Evolutionary conservation across 495 filamentous ascomycete genomes (phyloP).

Genomic region (Aspergillus affinis): DNA sequence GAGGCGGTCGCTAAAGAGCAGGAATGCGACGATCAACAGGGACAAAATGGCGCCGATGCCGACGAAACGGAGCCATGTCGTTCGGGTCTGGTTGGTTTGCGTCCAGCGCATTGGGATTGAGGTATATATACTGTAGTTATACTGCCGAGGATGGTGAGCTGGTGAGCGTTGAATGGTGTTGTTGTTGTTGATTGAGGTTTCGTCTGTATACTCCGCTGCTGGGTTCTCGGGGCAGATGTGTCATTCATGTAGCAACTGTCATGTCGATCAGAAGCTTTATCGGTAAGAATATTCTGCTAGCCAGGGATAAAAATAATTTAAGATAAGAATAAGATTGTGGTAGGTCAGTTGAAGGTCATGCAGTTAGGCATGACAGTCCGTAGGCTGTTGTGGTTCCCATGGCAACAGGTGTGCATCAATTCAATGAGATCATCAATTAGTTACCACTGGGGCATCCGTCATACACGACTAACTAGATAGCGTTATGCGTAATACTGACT

Average conservation of each 20-base stretch:
- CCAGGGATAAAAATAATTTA: not conserved
- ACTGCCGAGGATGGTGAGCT: not conserved
- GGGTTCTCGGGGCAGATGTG: not conserved
- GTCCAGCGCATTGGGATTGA: constrained; percentile 9
- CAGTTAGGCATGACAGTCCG: not conserved
- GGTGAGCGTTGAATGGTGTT: not conserved
- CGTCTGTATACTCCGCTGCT: not conserved
- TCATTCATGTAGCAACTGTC: not conserved
- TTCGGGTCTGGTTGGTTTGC: constrained; percentile 17
- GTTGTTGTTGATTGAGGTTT: not conserved
- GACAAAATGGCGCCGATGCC: constrained; percentile 32
- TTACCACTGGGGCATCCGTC: not conserved
- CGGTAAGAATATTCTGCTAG: not conserved
- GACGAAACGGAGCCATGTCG: constrained; percentile 34
- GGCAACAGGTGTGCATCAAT: constrained; percentile 10
- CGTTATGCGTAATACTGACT: not conserved
- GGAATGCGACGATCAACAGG: constrained; percentile 32
- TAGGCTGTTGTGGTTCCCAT: constrained; percentile 11
- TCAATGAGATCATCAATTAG: not conserved
- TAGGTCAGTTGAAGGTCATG: not conserved
- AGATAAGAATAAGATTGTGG: not conserved
- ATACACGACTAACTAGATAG: not conserved
- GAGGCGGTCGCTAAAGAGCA: constrained; percentile 22
- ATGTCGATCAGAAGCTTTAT: not conserved
- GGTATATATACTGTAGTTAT: constrained; percentile 7